A percentile compares a stretch with the other conserved stretches of the same genome.
Conservation (phyloP, 163 green algal species). For the Chlorella variabilis region DNA sequence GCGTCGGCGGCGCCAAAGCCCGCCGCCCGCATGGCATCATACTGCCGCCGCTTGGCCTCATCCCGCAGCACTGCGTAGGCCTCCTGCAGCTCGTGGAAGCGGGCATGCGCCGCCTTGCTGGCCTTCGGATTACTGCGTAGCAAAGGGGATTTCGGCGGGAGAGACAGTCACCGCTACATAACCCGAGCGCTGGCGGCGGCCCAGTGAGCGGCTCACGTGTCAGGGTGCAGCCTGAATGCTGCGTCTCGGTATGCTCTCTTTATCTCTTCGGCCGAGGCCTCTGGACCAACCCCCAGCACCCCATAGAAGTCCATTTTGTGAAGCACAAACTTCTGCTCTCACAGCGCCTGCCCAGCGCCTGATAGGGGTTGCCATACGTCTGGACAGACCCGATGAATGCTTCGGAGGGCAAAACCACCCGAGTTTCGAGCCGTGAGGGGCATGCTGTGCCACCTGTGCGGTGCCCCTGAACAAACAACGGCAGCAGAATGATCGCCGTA, state of each 20-base stretch:
- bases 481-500: too few relatives aligned
- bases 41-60: slow-evolving; percentile 38
- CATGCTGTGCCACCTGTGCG: too few relatives aligned
- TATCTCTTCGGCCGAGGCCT: slow-evolving; percentile 33
- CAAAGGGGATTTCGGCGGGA: not conserved
- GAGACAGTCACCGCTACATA: not conserved
- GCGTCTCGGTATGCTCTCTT: slow-evolving; percentile 35
- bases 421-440: too few relatives aligned
- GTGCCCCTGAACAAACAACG: too few relatives aligned
- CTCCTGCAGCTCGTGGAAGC: slow-evolving; percentile 55
- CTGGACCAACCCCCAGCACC: slow-evolving; percentile 28
- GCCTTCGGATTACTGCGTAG: slow-evolving; percentile 29
- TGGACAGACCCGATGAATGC: too few relatives aligned
- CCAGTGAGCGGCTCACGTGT: slow-evolving; percentile 25
- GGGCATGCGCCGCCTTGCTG: not conserved
- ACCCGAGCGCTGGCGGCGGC: not conserved
- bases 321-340: not conserved
- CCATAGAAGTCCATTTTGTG: slow-evolving; percentile 32
- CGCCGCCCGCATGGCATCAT: slow-evolving; percentile 46
- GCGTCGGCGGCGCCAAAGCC: not conserved
- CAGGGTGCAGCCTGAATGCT: slow-evolving; percentile 45
- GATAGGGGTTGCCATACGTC: too few relatives aligned
- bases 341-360: not conserved
- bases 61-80: slow-evolving; percentile 65
- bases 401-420: too few relatives aligned